Evolutionary conservation across 345 rosid genomes (phyloP), one percentile per base, ranked within the genome.

Genomic region (Salix exigua): DNA sequence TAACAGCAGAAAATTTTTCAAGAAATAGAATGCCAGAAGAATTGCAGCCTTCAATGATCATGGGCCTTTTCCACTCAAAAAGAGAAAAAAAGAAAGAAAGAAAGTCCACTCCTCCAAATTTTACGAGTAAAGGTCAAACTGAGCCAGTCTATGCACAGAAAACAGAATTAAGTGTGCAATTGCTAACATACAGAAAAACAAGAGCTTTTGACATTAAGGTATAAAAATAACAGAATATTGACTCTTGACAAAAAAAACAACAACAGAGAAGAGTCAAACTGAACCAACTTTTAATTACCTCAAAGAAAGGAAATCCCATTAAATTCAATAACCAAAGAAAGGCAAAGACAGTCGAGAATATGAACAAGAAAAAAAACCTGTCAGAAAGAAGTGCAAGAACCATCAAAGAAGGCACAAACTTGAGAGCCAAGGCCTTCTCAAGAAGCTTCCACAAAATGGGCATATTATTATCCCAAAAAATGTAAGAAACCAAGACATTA

Each of bases 391-490:
- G 64, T 53, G 81, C 81, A 73, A 81, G 75, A 68, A 73, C 72
- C 75, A 73, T 21, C 37, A 70, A 64, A 48, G 84, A 72, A 69
- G 84, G 84, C 37, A 77, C 73, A 65, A 77, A 69, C 28, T 70
- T 81, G 69, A 77, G 78, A 17, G 46, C 75, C 78, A 81, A 70
- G 17, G 84, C 84, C 42, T 77, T 81, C 31, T 81, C 84, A 2
- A 81, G 81, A 69, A 81, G 69, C 73, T 81, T 81, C 84, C 84
- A 81, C 10, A 81, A 61, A 81, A 73, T 70, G 53, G 84, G 78
- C 3, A 81, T 78, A 51, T 81, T 77, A 70, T 81, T 73, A 31
- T 81, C 84, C 84, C 84, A 81, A 51, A 75, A 81, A 63, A 81
- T 77, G 78, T 77, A 81, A 77, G 81, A 73, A 19, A 73, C 73